Base-by-base conservation (phyloP, 257 asterid species). In the Ilex asprella region DNA sequence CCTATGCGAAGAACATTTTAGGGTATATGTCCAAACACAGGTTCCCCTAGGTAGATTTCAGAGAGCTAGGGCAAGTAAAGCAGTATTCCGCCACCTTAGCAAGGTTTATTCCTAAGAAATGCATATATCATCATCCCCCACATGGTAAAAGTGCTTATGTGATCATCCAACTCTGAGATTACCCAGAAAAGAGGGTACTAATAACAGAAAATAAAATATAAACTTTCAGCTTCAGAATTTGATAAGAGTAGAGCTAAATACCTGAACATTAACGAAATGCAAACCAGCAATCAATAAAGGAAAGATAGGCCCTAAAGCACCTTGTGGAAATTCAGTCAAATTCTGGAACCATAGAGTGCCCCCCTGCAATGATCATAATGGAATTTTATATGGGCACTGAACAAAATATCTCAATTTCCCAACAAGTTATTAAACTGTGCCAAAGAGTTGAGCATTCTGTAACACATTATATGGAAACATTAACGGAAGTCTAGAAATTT, bases 321-420 rank as follows among this genome's bases (percentile, higher is more conserved):
- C 96, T 52, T 76, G 88, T 51, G 97, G 87, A 70, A 64, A 76
- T 59, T 85, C 96, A 14, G 88, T 83, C 82, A 93, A 79, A 74
- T 89, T 79, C 75, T 83, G 91, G 80, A 93, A 93, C 97, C 99
- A 93, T 55, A 89, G 73, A 51, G 66, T 53, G 43, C 99, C 99
- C 56, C 97, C 99, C 99, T 92, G 84, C 60, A 72, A 76, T 49
- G 44, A 59, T 16, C 2, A 41, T 46, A 62, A 64, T 67, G 35
- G 68, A 75, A 62, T 11, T 55, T 60, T 30, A 60, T 31, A 35
- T 55, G 21, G 55, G 66, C 60, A 68, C 31, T 47, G 55, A 12
- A 56, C 12, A 30, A 61, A 32, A 14, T 16, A 10, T 55, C 35
- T 4, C 32, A n/a, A 14, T 51, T 62, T 55, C 58, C 63, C 52